These are phyloP conservation scores for Trichoderma parareesei DNA, from an alignment of 495 filamentous ascomycete species.

Conservation along the genomic window DNA sequence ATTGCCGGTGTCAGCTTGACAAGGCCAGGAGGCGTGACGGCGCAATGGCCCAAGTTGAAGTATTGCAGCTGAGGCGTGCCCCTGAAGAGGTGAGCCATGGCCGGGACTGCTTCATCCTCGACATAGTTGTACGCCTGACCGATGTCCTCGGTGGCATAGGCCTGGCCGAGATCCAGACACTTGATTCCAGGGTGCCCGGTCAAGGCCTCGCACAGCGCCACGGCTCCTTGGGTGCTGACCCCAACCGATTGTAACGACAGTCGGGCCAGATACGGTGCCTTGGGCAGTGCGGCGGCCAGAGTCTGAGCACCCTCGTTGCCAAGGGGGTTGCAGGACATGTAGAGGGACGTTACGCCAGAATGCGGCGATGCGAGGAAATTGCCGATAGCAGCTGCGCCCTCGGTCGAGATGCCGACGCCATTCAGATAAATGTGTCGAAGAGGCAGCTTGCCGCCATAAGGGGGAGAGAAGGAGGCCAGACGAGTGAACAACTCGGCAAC, in stretches of 20 bases:
- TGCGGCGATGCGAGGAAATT: constrained; percentile 22
- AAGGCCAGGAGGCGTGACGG: constrained; percentile 15
- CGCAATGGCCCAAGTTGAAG: constrained; percentile 21
- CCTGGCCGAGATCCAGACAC: constrained; percentile 26
- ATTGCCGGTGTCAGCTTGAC: constrained; percentile 10
- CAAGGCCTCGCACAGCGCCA: constrained; percentile 20
- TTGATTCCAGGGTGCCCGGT: constrained; percentile 17
- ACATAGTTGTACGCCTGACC: constrained; percentile 27
- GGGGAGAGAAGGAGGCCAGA: constrained; percentile 16
- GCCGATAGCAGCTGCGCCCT: constrained; percentile 22
- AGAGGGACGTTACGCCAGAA: constrained; percentile 26
- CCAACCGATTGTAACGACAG: constrained; percentile 21
- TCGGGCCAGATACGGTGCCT: constrained; percentile 21
- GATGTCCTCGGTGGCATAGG: constrained; percentile 28
- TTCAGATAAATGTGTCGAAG: constrained; percentile 34
- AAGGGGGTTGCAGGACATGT: constrained; percentile 28
- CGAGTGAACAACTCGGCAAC: constrained; percentile 24
- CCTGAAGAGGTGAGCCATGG: constrained; percentile 14
- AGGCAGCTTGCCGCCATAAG: constrained; percentile 13
- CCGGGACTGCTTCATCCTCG: constrained; percentile 14
- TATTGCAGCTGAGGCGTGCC: constrained; percentile 15
- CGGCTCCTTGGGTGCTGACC: constrained; percentile 21
- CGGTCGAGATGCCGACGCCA: constrained; percentile 24
- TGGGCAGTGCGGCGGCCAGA: constrained; percentile 21
- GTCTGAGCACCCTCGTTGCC: constrained; percentile 18